Conservation (phyloP, 2,329 filamentous ascomycete species). For the Ophiostoma australiae region DNA sequence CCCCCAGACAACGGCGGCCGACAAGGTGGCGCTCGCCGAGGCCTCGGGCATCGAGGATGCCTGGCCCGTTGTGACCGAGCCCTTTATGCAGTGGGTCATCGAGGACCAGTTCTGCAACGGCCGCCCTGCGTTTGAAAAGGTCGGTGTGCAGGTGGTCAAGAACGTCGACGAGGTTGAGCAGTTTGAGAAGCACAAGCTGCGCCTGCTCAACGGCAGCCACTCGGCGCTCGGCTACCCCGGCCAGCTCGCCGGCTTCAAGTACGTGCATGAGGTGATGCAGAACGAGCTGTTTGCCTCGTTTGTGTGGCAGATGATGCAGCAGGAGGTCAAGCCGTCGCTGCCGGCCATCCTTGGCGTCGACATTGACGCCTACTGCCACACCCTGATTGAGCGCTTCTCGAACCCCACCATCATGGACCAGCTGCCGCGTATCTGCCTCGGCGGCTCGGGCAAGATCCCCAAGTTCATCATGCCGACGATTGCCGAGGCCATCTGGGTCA, state of each 20-base stretch:
- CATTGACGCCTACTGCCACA: conserved; percentile 49
- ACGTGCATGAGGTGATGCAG: conserved; percentile 51
- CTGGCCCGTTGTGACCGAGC: conserved; percentile 53
- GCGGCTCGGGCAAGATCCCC: conserved; percentile 51
- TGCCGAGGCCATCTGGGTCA: conserved; percentile 44
- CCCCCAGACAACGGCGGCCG: conserved; percentile 43
- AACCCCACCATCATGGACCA: conserved; percentile 55
- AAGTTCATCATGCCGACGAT: conserved; percentile 48
- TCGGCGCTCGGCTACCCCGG: conserved; percentile 49
- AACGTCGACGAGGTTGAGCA: conserved; percentile 49
- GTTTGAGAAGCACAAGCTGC: conserved; percentile 54
- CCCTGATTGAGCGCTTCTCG: conserved; percentile 50
- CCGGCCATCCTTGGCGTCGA: conserved; percentile 47
- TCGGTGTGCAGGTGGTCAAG: conserved; percentile 48
- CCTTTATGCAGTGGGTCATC: conserved; percentile 53
- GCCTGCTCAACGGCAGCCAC: conserved; percentile 50
- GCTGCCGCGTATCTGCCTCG: conserved; percentile 47
- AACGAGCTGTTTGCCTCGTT: conserved; percentile 45
- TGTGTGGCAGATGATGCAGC: conserved; percentile 52
- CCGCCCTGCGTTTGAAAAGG: conserved; percentile 49
- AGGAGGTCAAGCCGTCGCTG: conserved; percentile 50
- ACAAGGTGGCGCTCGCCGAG: conserved; percentile 43
- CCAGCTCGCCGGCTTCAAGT: conserved; percentile 48
- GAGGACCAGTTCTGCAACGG: conserved; percentile 50
- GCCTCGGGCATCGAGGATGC: conserved; percentile 45